Evolutionary conservation across 2,329 filamentous ascomycete species (phyloP), one percentile per base, ranked within the genome.

Genomic region (Hypoxylon sp.): DNA sequence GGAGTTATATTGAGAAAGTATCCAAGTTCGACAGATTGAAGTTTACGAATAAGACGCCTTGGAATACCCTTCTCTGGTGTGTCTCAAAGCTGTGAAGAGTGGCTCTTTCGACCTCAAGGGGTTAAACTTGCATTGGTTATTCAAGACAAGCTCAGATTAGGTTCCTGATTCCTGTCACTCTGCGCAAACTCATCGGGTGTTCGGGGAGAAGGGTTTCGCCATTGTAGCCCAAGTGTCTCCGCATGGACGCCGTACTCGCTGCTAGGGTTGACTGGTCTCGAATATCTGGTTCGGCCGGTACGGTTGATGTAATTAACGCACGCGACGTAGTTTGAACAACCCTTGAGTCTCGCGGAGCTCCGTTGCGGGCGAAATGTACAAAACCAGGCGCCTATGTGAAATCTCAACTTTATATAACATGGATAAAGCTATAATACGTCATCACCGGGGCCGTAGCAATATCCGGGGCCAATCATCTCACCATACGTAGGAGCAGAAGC

Each of bases 231-330:
- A n/a, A 44, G 29, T 17, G 21, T 55, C 17, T 19, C 46, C 7
- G 32, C n/a, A 32, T 55, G 44, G 6, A 55, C n/a, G 8, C 55
- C 50, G 17, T 55, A 37, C 32, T 61, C 27, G 32, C 44, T 60
- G 29, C 27, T 46, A 51, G 46, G 29, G 44, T 60, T 21, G 44
- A 24, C 5, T 8, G 51, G n/a, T 1, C 50, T 19, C 15, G 50
- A 46, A n/a, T 42, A 62, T 6, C 39, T 29, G 2, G 39, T 61
- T 19, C 42, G 48, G 21, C 31, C 54, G 24, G 15, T 32, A 56
- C 50, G 50, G 47, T 52, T 60, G 42, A 37, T 58, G 42, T 63
- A 67, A 29, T 71, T 44, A 19, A 6, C 39, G 21, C 63, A 42
- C 6, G 17, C n/a, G n/a, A 42, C 37, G n/a, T n/a, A 17, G n/a